Conservation (phyloP, 768 basidiomycete species). For the Leccinum longicurvipes region DNA sequence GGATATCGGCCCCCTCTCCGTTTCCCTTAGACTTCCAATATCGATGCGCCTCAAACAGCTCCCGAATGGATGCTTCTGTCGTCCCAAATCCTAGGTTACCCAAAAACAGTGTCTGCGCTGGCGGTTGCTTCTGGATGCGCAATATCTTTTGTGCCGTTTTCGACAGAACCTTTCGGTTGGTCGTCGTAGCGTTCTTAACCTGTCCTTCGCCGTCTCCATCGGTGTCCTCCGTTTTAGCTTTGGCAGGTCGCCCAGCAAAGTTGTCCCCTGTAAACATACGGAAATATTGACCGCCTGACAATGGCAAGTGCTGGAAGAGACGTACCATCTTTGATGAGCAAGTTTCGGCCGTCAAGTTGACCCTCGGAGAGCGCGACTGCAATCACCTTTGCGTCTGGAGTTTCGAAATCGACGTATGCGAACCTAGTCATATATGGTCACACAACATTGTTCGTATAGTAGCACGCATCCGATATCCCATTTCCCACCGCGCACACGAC, state of each 20-base stretch:
- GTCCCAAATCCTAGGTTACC: slow-evolving; percentile 93
- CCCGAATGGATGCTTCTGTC: slow-evolving; percentile 70
- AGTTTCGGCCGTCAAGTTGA: slow-evolving; percentile 75
- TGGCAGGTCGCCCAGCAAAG: slow-evolving; percentile 65
- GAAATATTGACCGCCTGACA: background rate
- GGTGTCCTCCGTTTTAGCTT: slow-evolving; percentile 30
- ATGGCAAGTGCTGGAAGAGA: background rate
- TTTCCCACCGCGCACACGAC: background rate
- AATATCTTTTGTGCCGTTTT: slow-evolving; percentile 80
- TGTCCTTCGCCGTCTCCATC: slow-evolving; percentile 27
- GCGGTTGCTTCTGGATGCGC: slow-evolving; percentile 72
- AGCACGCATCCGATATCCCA: too few species aligned
- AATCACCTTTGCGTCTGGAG: slow-evolving; percentile 63
- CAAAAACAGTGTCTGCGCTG: slow-evolving; percentile 84
- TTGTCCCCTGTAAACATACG: slow-evolving; percentile 53
- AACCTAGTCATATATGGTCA: slow-evolving; percentile 51
- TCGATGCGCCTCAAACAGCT: slow-evolving; percentile 66
- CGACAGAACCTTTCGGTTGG: slow-evolving; percentile 35
- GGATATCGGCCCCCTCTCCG: slow-evolving; percentile 32
- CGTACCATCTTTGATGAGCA: slow-evolving; percentile 92
- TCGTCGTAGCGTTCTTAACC: slow-evolving; percentile 30
- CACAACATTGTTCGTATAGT: background rate
- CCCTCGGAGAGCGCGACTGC: slow-evolving; percentile 84
- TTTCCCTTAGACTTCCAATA: slow-evolving; percentile 30
- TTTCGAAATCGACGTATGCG: slow-evolving; percentile 93